phyloP scores from a whole-genome alignment of 140 eudicot genomes.

The Senecio squalidus region DNA sequence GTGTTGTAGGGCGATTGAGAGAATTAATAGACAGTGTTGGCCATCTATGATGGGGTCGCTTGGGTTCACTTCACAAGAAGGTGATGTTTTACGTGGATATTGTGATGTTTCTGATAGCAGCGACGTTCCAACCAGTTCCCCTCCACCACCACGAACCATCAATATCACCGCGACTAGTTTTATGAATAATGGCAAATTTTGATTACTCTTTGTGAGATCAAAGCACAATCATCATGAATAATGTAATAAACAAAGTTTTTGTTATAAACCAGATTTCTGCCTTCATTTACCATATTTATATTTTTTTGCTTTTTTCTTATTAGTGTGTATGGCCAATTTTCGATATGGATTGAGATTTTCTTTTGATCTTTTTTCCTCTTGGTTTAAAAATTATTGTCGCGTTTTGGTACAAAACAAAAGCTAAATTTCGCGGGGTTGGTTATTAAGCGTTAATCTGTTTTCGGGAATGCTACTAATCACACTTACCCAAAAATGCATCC shows the following conservation, averaged over 20 bases:
- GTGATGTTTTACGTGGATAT: conserved; percentile 51
- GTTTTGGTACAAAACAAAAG: too few relatives aligned
- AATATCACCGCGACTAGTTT: conserved; percentile 6
- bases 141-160: conserved; percentile 12
- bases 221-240: not conserved
- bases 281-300: not conserved
- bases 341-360: too few relatives aligned
- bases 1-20: conserved; percentile 47
- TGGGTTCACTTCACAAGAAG: conserved; percentile 48
- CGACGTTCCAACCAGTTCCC: conserved; percentile 3
- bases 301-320: too few relatives aligned
- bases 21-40: conserved; percentile 54
- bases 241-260: conserved; percentile 14
- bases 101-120: conserved; percentile 31
- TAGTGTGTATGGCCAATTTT: too few relatives aligned
- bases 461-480: too few relatives aligned
- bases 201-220: conserved; percentile 1
- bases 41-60: conserved; percentile 48
- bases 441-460: too few relatives aligned
- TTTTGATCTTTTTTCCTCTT: too few relatives aligned
- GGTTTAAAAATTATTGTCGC: too few relatives aligned
- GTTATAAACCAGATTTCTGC: not conserved
- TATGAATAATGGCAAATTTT: not conserved
- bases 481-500: too few relatives aligned
- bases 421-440: too few relatives aligned